Evolutionary conservation across 345 rosid genomes (phyloP).

Genomic region (Bruguiera gymnorhiza): DNA sequence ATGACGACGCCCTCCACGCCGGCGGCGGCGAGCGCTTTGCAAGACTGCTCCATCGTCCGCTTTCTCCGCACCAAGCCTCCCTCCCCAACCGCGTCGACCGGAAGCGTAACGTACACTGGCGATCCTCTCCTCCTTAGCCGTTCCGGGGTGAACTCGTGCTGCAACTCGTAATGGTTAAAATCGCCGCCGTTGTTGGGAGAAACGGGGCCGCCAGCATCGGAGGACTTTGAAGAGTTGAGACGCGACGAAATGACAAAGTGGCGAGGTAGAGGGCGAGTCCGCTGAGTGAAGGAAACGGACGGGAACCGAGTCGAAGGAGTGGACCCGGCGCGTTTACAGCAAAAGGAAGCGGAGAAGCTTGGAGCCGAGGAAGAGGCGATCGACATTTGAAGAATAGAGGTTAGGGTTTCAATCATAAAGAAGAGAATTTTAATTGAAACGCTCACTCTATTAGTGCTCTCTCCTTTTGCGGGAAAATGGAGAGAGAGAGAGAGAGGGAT

Average conservation of each 20-base stretch:
- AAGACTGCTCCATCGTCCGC: slow-evolving; percentile 37
- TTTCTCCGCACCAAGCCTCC: slow-evolving; percentile 25
- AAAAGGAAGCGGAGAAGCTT: slow-evolving; percentile 31
- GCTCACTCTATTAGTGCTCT: too few relatives aligned
- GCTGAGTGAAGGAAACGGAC: slow-evolving; percentile 8
- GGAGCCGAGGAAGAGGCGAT: slow-evolving; percentile 32
- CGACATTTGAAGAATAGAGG: slow-evolving; percentile 22
- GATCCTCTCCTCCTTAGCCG: slow-evolving; percentile 25
- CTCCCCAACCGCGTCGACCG: slow-evolving; percentile 30
- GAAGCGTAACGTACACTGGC: slow-evolving; percentile 52
- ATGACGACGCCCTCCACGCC: slow-evolving; percentile 55
- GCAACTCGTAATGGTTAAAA: slow-evolving; percentile 26
- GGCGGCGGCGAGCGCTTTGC: slow-evolving; percentile 35
- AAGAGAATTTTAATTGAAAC: too few relatives aligned
- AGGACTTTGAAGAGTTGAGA: slow-evolving; percentile 26
- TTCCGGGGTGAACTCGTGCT: slow-evolving; percentile 14
- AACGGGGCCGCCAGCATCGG: slow-evolving; percentile 24
- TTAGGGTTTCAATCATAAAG: too few relatives aligned
- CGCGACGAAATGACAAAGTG: slow-evolving; percentile 22
- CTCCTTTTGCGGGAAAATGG: too few relatives aligned
- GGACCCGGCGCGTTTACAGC: slow-evolving; percentile 21
- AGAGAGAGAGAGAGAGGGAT: too few relatives aligned
- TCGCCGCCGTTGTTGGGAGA: slow-evolving; percentile 35
- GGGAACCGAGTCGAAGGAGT: slow-evolving; percentile 21
- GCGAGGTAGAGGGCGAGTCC: slow-evolving; percentile 4